Conservation (phyloP, 2,329 filamentous ascomycete genomes). For the Bipolaris oryzae region DNA sequence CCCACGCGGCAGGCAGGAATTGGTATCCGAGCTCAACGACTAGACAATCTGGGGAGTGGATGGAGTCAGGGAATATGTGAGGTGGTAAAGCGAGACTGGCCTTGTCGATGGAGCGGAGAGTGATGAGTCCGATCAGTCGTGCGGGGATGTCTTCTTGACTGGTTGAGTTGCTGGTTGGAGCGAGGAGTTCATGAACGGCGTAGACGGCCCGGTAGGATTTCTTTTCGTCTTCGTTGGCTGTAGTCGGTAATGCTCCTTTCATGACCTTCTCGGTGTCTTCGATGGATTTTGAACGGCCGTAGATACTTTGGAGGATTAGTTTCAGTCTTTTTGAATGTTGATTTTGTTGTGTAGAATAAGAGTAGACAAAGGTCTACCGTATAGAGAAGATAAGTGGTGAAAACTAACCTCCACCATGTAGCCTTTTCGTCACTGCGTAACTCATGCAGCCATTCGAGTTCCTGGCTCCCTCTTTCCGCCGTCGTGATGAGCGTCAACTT, state of each 20-base stretch:
- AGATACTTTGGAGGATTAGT: constrained; percentile 26
- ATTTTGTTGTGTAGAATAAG: background rate
- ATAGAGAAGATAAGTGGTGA: background rate
- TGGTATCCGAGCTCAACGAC: constrained; percentile 31
- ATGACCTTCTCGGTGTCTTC: constrained; percentile 37
- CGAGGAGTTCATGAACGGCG: constrained; percentile 35
- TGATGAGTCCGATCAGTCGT: constrained; percentile 34
- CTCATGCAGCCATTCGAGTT: constrained; percentile 45
- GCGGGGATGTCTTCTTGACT: constrained; percentile 2
- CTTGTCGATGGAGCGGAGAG: constrained; percentile 24
- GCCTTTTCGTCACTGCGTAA: constrained; percentile 38
- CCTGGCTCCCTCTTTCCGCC: constrained; percentile 37
- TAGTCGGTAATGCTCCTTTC: constrained; percentile 20
- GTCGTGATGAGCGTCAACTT: constrained; percentile 40
- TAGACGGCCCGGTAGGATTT: constrained; percentile 35
- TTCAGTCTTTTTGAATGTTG: background rate
- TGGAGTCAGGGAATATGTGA: constrained; percentile 16
- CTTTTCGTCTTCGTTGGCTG: constrained; percentile 9
- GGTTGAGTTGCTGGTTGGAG: background rate
- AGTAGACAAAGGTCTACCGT: background rate
- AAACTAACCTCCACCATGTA: constrained; percentile 41
- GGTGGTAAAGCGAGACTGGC: constrained; percentile 20
- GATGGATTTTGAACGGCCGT: constrained; percentile 29
- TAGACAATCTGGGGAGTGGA: constrained; percentile 22
- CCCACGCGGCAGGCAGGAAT: constrained; percentile 31